Percentiles rank a stretch among this genome's conserved stretches.
Evolutionary conservation across 1,284 basidiomycete species (phyloP).

Genomic region (Neotropicomus parvogracilis): DNA sequence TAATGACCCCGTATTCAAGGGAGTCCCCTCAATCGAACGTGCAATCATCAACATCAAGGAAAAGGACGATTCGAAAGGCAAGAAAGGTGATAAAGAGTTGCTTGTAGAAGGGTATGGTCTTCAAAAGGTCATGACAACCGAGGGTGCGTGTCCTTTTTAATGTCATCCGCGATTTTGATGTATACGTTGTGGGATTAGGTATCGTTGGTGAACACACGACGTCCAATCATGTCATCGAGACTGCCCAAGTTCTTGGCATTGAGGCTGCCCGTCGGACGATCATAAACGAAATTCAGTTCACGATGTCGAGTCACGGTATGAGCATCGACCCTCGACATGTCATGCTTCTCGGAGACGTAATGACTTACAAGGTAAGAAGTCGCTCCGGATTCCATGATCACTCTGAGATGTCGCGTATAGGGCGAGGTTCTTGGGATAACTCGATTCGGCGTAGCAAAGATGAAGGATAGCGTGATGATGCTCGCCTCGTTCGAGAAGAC

Average conservation of each 20-base stretch:
- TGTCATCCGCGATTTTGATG: neutral
- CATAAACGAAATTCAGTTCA: slow-evolving; percentile 96
- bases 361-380: slow-evolving; percentile 88
- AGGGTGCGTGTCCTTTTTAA: slow-evolving; percentile 56
- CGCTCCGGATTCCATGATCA: neutral
- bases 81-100: slow-evolving; percentile 82
- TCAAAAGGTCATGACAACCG: slow-evolving; percentile 95
- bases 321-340: slow-evolving; percentile 98
- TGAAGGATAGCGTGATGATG: slow-evolving; percentile 99
- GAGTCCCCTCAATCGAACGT: slow-evolving; percentile 79
- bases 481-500: slow-evolving; percentile 99
- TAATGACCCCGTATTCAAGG: slow-evolving; percentile 41
- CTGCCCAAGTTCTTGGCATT: slow-evolving; percentile 91
- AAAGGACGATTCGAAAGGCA: slow-evolving; percentile 68
- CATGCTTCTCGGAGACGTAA: slow-evolving; percentile 97
- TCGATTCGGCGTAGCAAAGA: slow-evolving; percentile 99
- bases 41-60: slow-evolving; percentile 93
- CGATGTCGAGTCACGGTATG: slow-evolving; percentile 98
- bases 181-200: slow-evolving; percentile 44
- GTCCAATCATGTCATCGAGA: slow-evolving; percentile 98
- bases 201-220: slow-evolving; percentile 90
- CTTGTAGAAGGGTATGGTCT: slow-evolving; percentile 98
- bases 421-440: slow-evolving; percentile 99
- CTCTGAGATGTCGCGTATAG: slow-evolving; percentile 35
- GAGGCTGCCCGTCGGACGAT: slow-evolving; percentile 95